These are phyloP conservation scores for Paracoccidioides brasiliensis DNA, from an alignment of 2,329 filamentous ascomycete genomes.

Conservation along the genomic window DNA sequence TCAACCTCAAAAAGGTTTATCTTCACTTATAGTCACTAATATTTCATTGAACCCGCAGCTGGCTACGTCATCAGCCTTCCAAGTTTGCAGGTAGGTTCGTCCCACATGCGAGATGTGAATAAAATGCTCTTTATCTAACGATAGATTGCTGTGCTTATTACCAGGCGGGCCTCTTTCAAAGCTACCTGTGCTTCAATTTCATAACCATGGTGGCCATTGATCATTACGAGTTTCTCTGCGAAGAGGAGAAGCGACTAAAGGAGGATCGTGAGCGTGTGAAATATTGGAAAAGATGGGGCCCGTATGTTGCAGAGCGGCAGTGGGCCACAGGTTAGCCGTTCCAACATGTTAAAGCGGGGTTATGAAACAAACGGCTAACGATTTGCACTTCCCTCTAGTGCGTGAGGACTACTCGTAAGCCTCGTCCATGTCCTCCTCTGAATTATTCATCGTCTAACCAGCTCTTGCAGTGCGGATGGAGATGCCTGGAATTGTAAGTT, in stretches of 20 bases:
- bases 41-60: neutral
- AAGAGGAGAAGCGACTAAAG: constrained; percentile 80
- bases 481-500: constrained; percentile 90
- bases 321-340: constrained; percentile 69
- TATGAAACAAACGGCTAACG: constrained; percentile 17
- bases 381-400: constrained; percentile 37
- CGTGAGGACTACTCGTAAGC: constrained; percentile 78
- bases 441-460: constrained; percentile 8
- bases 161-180: neutral
- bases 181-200: neutral
- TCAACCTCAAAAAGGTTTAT: too few species aligned
- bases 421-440: constrained; percentile 4
- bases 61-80: neutral
- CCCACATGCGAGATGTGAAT: neutral
- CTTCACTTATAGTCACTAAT: too few species aligned
- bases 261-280: constrained; percentile 70
- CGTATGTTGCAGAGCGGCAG: constrained; percentile 85
- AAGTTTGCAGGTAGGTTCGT: neutral
- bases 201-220: constrained; percentile 73
- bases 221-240: constrained; percentile 71
- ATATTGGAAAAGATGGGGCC: constrained; percentile 98
- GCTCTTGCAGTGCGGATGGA: constrained; percentile 51
- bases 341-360: neutral
- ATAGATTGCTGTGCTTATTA: neutral
- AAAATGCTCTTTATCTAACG: neutral